Evolutionary conservation across 345 rosid species (phyloP), one percentile per base, ranked within the genome.

Genomic region (Linum usitatissimum): DNA sequence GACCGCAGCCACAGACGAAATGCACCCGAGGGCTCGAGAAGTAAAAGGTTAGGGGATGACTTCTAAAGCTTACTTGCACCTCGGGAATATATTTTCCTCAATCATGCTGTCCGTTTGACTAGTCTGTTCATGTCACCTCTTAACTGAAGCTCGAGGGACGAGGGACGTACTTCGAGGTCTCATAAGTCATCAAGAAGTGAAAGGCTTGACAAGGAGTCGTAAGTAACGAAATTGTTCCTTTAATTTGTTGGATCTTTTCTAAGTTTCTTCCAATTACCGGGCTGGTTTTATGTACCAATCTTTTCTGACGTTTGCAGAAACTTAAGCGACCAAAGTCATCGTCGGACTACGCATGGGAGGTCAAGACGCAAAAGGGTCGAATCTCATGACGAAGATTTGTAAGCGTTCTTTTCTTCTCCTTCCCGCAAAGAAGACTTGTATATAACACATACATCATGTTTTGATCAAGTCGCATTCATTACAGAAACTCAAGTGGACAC

Each of bases 401-500:
- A 12, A 45, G 51, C 10, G 17, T 12, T 7, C 38, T 34, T 34
- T 34, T 34, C 36, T 45, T 45, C 51, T 45, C 10, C 17, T 45
- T 10, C 3, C 51, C 51, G 15, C 15, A 45, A 45, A 15, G 51
- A 7, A 45, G 51, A 45, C 17, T 45, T 45, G 17, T 45, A 23
- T 23, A 23, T 40, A 45, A 45, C 51, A 10, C 51, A 45, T 45
- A 4, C 51, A 45, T 45, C 51, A 0, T 10, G 17, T 45, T 45
- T 45, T 45, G 51, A 45, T 45, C 14, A 12, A 45, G 48, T 40
- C 51, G 10, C 51, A 3, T 45, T 12, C 10, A 45, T 12, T 45
- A 15, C 51, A 45, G 86, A 73, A 77, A 48, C 66, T 70, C 76
- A 2, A 69, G 77, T 15, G 77, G 71, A 4, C 57, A 23, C n/a